phyloP scores from a whole-genome alignment of 345 rosid genomes.

The Eucalyptus viminalis region DNA sequence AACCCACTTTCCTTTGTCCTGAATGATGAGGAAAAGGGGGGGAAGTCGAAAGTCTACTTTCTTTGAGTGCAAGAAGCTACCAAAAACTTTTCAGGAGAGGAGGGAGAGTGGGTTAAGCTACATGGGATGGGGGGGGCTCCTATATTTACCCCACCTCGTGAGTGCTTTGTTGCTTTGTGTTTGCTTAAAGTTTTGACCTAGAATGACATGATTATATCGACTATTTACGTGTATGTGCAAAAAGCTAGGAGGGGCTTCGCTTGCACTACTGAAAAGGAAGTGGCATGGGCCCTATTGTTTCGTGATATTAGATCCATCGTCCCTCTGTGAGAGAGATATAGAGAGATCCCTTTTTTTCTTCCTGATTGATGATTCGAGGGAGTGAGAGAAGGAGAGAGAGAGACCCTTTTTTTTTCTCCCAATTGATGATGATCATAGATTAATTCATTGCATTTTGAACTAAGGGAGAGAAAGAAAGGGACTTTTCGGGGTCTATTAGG shows the following conservation, averaged over 20 bases:
- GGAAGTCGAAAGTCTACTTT: slow-evolving; percentile 26
- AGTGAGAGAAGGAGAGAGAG: not conserved
- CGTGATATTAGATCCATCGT: slow-evolving; percentile 42
- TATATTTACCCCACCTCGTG: slow-evolving; percentile 15
- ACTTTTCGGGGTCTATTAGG: not conserved
- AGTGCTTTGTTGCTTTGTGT: slow-evolving; percentile 27
- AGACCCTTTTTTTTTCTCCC: not conserved
- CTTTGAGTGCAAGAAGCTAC: slow-evolving; percentile 72
- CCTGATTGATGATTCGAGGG: not conserved
- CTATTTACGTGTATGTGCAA: not conserved
- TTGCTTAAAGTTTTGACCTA: slow-evolving; percentile 66
- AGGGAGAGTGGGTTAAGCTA: not conserved
- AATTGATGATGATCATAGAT: not conserved
- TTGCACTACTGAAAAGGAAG: slow-evolving; percentile 52
- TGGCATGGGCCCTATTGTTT: slow-evolving; percentile 31
- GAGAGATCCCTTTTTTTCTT: not conserved
- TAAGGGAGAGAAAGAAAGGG: not conserved
- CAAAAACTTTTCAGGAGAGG: slow-evolving; percentile 14
- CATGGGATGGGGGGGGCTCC: not conserved
- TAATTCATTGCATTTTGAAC: slow-evolving; percentile 10
- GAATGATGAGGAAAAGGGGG: not conserved
- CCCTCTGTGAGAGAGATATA: not conserved
- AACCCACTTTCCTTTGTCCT: slow-evolving; percentile 21
- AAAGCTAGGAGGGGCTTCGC: slow-evolving; percentile 41
- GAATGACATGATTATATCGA: slow-evolving; percentile 12